These are phyloP conservation scores for Quercus rubra DNA, from an alignment of 306 rosid genomes.

Conservation along the genomic window DNA sequence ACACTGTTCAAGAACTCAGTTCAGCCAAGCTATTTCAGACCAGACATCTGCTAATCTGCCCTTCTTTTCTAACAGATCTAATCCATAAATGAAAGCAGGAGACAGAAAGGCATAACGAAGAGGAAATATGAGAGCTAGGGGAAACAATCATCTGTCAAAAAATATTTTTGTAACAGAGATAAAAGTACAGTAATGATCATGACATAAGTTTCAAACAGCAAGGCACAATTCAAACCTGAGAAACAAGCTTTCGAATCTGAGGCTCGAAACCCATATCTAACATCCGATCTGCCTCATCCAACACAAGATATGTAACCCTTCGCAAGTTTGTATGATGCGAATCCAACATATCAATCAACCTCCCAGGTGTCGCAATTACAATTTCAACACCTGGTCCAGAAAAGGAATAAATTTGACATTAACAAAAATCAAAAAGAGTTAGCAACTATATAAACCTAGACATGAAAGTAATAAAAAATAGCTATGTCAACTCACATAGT, in stretches of 20 bases:
- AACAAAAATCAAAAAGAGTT: slow-evolving; percentile 10
- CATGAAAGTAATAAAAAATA: neutral
- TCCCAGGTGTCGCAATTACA: slow-evolving; percentile 95
- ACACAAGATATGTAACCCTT: slow-evolving; percentile 92
- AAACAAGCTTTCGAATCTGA: slow-evolving; percentile 86
- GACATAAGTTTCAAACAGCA: neutral
- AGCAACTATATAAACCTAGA: neutral
- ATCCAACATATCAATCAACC: slow-evolving; percentile 98
- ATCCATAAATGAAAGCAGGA: neutral
- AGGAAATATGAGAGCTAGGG: neutral
- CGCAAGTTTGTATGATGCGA: slow-evolving; percentile 96
- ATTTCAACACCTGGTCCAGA: slow-evolving; percentile 82
- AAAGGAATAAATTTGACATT: slow-evolving; percentile 13
- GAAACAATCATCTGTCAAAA: neutral
- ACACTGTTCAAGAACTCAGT: neutral
- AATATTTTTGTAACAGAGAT: neutral
- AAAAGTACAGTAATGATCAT: neutral
- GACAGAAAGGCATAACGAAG: neutral
- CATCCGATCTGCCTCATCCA: slow-evolving; percentile 99
- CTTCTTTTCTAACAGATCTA: neutral
- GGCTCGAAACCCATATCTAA: slow-evolving; percentile 99
- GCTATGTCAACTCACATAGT: neutral
- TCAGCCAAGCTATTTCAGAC: neutral
- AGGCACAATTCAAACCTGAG: slow-evolving; percentile 62
- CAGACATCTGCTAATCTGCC: neutral